Base-by-base conservation (phyloP, 2,329 filamentous ascomycete species). In the Akanthomyces muscarius region DNA sequence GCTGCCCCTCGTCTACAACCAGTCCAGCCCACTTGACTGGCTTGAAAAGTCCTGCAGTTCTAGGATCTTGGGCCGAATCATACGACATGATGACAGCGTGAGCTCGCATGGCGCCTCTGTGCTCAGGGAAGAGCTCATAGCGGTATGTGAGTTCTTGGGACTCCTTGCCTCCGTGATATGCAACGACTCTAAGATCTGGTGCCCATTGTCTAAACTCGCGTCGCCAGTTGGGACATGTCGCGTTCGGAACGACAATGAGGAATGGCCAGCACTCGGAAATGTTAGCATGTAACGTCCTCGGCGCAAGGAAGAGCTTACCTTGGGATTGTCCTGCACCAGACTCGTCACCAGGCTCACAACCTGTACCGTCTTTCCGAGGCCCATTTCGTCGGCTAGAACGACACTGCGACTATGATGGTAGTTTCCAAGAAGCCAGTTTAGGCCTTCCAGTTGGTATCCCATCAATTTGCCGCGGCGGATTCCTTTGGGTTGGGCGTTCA, bases 331-430 rank as follows among this genome's bases (percentile, higher is more conserved):
- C 65, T 89, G 82, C 28, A 89, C 82, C 44, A 98, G 77, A 0
- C 89, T 87, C 1, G 90, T 87, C 65, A 98, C 83, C 66, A 97
- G 85, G 3, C 88, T 86, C 65, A 98, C 90, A 59, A 97, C 87
- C 73, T 99, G 95, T 38, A 99, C 91, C 0, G 95, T 99, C 78
- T 99, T 99, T 38, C 95, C 95, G 2, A 99, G 84, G 47, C 95
- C 95, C 95, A 99, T 99, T 72, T 99, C 95, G 71, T 99, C 95
- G 0, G 95, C 95, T 7, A 98, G 83, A 64, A 98, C 94, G 33
- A 92, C 90, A 70, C 95, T 98, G 71, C 90, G 88, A 68, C 88
- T 83, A 57, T 85, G 81, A 69, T 92, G 90, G 81, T 91, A 98
- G 71, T 95, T 95, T 73, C 90, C 93, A 64, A 97, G 88, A 2